phyloP scores from a whole-genome alignment of 139 green algal species.

The Chlamydomonas urium region DNA sequence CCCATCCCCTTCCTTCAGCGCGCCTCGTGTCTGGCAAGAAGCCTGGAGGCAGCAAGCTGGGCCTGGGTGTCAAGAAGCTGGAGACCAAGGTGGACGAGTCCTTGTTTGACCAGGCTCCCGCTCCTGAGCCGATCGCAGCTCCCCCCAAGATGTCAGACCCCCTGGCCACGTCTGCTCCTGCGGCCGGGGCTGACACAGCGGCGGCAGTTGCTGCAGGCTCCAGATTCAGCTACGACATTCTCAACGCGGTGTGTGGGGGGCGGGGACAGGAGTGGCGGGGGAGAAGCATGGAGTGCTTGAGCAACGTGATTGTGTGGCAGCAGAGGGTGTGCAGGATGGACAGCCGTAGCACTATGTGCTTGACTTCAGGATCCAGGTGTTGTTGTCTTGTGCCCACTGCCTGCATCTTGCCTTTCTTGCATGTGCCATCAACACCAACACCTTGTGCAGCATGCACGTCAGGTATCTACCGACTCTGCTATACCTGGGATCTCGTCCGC shows the following conservation, averaged over 20 bases:
- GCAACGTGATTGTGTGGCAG: too few relatives aligned
- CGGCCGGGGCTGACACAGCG: not conserved
- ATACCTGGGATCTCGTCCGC: too few relatives aligned
- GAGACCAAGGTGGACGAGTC: slow-evolving; percentile 68
- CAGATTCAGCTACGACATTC: slow-evolving; percentile 63
- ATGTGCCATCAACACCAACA: too few relatives aligned
- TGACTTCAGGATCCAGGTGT: too few relatives aligned
- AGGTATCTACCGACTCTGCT: too few relatives aligned
- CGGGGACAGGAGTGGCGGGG: not conserved
- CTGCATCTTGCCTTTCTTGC: too few relatives aligned
- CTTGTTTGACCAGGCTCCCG: slow-evolving; percentile 71
- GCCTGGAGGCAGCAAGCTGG: slow-evolving; percentile 47
- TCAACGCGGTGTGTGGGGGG: slow-evolving; percentile 24
- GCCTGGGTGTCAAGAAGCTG: slow-evolving; percentile 85
- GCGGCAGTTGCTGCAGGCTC: slow-evolving; percentile 24
- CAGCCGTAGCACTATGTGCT: too few relatives aligned
- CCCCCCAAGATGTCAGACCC: slow-evolving; percentile 9
- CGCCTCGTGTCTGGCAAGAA: slow-evolving; percentile 29
- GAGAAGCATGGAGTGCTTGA: too few relatives aligned
- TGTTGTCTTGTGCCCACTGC: too few relatives aligned
- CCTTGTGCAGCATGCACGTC: too few relatives aligned
- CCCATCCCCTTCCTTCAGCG: too few relatives aligned
- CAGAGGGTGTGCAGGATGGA: too few relatives aligned
- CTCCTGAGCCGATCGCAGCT: slow-evolving; percentile 21
- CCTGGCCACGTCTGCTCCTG: not conserved